phyloP scores from a whole-genome alignment of 495 filamentous ascomycete genomes.

The Bryoglossum gracile region DNA sequence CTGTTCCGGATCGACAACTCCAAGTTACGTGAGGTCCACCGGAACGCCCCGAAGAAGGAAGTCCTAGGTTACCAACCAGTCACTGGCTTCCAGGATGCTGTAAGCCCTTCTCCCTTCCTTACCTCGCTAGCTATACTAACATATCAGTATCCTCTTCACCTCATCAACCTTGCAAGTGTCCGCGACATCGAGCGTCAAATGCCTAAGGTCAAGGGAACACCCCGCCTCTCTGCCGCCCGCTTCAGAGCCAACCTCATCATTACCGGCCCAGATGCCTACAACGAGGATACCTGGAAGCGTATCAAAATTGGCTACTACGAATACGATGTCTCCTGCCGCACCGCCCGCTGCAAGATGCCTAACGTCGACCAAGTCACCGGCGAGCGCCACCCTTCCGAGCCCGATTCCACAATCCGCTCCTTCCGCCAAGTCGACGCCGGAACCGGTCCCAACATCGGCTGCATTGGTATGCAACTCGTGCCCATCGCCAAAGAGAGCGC shows the following conservation, averaged over 20 bases:
- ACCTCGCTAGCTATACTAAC: slow-evolving; percentile 13
- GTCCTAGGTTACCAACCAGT: slow-evolving; percentile 67
- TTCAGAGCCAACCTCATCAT: slow-evolving; percentile 84
- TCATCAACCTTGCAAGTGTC: slow-evolving; percentile 69
- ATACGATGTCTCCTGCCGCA: slow-evolving; percentile 62
- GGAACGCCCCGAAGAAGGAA: slow-evolving; percentile 65
- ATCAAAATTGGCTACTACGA: slow-evolving; percentile 48
- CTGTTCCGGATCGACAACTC: slow-evolving; percentile 64
- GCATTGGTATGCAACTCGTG: slow-evolving; percentile 78
- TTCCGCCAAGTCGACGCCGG: slow-evolving; percentile 72
- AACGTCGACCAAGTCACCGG: slow-evolving; percentile 76
- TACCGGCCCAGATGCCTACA: slow-evolving; percentile 53
- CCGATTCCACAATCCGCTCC: slow-evolving; percentile 60
- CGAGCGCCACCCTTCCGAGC: slow-evolving; percentile 60
- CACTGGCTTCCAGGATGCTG: slow-evolving; percentile 77
- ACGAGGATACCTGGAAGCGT: slow-evolving; percentile 74
- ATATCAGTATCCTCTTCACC: slow-evolving; percentile 68
- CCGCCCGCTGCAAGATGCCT: slow-evolving; percentile 72
- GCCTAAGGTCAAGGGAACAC: slow-evolving; percentile 36
- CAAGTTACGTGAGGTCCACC: slow-evolving; percentile 58
- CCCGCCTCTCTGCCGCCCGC: slow-evolving; percentile 53
- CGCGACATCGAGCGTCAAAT: slow-evolving; percentile 54
- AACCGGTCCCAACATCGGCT: slow-evolving; percentile 54
- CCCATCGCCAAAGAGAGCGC: slow-evolving; percentile 46
- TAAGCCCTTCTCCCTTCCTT: slow-evolving; percentile 30